These are phyloP conservation scores for Patellaria atrata DNA, from an alignment of 495 filamentous ascomycete species.

Conservation along the genomic window DNA sequence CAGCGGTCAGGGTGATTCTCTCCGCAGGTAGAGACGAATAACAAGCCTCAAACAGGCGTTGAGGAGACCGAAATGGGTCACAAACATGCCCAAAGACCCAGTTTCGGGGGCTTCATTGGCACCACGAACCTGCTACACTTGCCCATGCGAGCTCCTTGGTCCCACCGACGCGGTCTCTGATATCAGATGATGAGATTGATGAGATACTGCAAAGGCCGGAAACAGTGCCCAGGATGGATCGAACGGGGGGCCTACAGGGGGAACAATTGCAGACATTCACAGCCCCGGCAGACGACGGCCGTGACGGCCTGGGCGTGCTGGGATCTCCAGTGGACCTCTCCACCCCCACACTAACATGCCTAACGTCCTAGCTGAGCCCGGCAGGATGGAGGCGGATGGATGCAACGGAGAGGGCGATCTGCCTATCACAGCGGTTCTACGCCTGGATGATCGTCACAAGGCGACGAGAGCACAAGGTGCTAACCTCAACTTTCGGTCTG, in stretches of 20 bases:
- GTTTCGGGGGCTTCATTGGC: too few relatives aligned
- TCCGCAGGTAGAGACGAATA: background rate
- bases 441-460: constrained; percentile 21
- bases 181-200: constrained; percentile 18
- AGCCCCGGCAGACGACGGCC: background rate
- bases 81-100: background rate
- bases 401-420: constrained; percentile 17
- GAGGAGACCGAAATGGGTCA: too few relatives aligned
- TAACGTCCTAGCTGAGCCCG: background rate
- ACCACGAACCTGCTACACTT: too few relatives aligned
- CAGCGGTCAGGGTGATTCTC: background rate
- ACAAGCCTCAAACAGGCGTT: background rate
- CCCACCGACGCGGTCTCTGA: constrained; percentile 9
- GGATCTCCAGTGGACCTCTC: background rate
- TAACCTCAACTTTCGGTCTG: too few relatives aligned
- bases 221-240: constrained; percentile 1
- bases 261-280: constrained; percentile 5
- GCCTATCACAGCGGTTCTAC: constrained; percentile 14
- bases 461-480: too few relatives aligned
- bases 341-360: background rate
- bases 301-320: too few relatives aligned
- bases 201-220: background rate
- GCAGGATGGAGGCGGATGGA: constrained; percentile 11
- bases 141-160: background rate
- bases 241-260: constrained; percentile 13